Conservation (phyloP, 768 basidiomycete species). For the Leccinum broughii region DNA sequence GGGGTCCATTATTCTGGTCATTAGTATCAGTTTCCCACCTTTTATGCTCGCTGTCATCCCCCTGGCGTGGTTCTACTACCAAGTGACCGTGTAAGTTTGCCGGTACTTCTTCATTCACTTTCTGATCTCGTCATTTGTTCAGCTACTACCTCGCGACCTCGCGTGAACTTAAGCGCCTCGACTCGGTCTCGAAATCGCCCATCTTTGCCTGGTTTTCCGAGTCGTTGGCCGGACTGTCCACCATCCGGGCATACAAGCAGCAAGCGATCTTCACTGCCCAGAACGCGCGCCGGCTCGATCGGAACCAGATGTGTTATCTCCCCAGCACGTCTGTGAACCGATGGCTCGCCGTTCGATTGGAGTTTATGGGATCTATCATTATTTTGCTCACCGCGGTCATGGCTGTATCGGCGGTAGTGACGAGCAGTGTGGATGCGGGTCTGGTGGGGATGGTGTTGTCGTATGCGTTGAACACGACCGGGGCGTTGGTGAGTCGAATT, state of each 20-base stretch:
- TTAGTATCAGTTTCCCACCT: constrained; percentile 78
- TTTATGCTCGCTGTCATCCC: constrained; percentile 78
- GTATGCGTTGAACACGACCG: constrained; percentile 82
- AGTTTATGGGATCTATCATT: constrained; percentile 80
- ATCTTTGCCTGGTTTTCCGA: constrained; percentile 91
- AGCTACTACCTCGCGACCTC: constrained; percentile 89
- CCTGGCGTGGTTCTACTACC: constrained; percentile 74
- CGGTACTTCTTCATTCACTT: not conserved
- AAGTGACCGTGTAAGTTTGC: constrained; percentile 70
- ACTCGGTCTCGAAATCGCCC: constrained; percentile 86
- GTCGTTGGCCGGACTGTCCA: constrained; percentile 71
- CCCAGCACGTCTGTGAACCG: constrained; percentile 75
- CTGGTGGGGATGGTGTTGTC: constrained; percentile 84
- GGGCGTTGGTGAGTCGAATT: constrained; percentile 58
- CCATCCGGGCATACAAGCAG: constrained; percentile 80
- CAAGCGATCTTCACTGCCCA: constrained; percentile 64
- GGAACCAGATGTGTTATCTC: constrained; percentile 79
- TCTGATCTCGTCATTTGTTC: not conserved
- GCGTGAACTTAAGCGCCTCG: constrained; percentile 84
- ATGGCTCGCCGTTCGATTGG: constrained; percentile 83
- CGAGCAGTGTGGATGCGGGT: constrained; percentile 81
- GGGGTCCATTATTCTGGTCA: constrained; percentile 65
- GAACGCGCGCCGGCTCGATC: constrained; percentile 76
- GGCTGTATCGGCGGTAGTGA: constrained; percentile 68
- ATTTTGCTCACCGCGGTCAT: constrained; percentile 71